Evolutionary conservation across 495 filamentous ascomycete genomes (phyloP).

Genomic region (Talaromyces ruber): DNA sequence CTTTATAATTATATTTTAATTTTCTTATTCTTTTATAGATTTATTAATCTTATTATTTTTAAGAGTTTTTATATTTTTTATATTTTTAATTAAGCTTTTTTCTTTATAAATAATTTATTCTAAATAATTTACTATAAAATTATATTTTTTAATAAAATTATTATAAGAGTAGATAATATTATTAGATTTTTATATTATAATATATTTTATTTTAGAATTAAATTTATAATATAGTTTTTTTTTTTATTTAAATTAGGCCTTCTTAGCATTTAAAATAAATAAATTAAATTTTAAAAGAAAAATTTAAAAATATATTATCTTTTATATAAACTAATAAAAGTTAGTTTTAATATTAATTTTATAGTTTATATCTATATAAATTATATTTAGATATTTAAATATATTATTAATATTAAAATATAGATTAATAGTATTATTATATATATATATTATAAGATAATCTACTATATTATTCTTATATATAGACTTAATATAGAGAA

Average conservation of each 20-base stretch:
- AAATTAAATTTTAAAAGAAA: conserved; percentile 7
- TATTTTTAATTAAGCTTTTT: background rate
- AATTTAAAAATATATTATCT: background rate
- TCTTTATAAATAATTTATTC: background rate
- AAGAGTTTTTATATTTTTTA: too few relatives aligned
- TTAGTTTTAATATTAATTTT: background rate
- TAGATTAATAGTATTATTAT: background rate
- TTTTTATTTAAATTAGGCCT: background rate
- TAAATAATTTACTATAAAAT: background rate
- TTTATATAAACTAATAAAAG: conserved; percentile 1
- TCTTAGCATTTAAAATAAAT: background rate
- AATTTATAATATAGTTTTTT: background rate
- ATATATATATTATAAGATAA: background rate
- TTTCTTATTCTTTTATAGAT: too few relatives aligned
- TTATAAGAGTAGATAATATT: background rate
- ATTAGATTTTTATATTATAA: background rate
- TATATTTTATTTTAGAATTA: background rate
- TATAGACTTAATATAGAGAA: background rate
- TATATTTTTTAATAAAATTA: background rate
- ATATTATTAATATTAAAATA: background rate
- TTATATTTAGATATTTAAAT: background rate
- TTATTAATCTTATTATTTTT: too few relatives aligned
- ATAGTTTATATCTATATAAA: background rate
- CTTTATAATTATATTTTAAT: too few relatives aligned
- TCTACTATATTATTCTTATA: background rate